A percentile compares a stretch with the other conserved stretches of the same genome.
Evolutionary conservation across 306 rosid genomes (phyloP).

Genomic region (Castanopsis chinensis): DNA sequence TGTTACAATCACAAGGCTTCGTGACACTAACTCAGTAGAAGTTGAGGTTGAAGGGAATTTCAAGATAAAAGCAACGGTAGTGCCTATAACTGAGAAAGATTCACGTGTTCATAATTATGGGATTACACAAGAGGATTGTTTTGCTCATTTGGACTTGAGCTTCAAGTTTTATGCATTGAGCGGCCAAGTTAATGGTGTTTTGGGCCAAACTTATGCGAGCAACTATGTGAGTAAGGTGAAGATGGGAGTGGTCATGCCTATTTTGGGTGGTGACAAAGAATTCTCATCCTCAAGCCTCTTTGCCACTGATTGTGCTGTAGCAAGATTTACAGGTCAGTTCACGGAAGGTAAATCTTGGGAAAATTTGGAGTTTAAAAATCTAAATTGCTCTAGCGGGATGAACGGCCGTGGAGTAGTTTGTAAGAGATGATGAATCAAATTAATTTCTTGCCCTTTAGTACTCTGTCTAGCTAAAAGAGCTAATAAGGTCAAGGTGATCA

Average conservation of each 20-base stretch:
- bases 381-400: slow-evolving; percentile 36
- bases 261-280: slow-evolving; percentile 38
- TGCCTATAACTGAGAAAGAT: slow-evolving; percentile 22
- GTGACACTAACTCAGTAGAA: slow-evolving; percentile 13
- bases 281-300: slow-evolving; percentile 34
- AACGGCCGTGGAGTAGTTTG: slow-evolving; percentile 44
- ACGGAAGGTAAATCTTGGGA: not conserved
- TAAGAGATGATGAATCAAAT: slow-evolving; percentile 20
- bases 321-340: slow-evolving; percentile 18
- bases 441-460: not conserved
- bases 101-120: slow-evolving; percentile 18
- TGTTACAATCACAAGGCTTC: not conserved
- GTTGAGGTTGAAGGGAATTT: slow-evolving; percentile 22
- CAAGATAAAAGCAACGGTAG: slow-evolving; percentile 26
- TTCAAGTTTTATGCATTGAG: slow-evolving; percentile 30
- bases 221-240: slow-evolving; percentile 35
- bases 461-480: not conserved
- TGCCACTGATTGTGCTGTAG: slow-evolving; percentile 23
- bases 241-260: slow-evolving; percentile 46
- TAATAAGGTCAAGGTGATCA: not conserved
- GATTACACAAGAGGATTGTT: slow-evolving; percentile 27
- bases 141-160: slow-evolving; percentile 36
- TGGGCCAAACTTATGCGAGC: slow-evolving; percentile 25
- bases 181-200: slow-evolving; percentile 27
- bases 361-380: slow-evolving; percentile 1